Evolutionary conservation across 768 basidiomycete genomes (phyloP), one percentile per base, ranked within the genome.

Genomic region (Daedalea quercina): DNA sequence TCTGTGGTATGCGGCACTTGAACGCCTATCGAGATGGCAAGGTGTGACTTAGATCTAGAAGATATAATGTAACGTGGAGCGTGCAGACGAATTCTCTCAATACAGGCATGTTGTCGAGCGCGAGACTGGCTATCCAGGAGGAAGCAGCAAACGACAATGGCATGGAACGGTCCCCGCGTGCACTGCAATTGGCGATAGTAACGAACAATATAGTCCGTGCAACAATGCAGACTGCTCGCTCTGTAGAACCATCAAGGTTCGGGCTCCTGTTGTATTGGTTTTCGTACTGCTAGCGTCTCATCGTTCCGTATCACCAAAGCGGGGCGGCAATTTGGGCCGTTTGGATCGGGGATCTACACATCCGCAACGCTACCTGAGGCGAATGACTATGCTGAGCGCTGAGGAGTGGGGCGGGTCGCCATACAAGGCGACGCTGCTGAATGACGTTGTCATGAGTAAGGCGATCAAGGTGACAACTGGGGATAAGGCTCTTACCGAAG

Each of bases 321-420:
- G 3, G 50, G 55, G 9, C 19, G 50, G 28, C 33, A 60, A 53
- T 62, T 60, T 50, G 56, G 56, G 15, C 58, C 60, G 9, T 65
- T 65, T 43, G 63, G 63, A 12, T 28, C 24, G 3, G 63, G 63
- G 1, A 60, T 65, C 28, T 65, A 65, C 45, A 64, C 63, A 13
- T 62, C 63, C n/a, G 63, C 60, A 12, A 65, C 63, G 3, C 64
- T 63, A 7, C 62, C 60, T 9, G 62, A 64, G 54, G 63, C 63
- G 31, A 59, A 63, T 19, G 60, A 61, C 34, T 64, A 64, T 28
- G 55, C 53, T 22, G 12, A 2, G 2, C 55, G 57, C 4, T 31
- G 28, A 11, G 28, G 28, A 6, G 28, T 4, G 13, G 17, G 34
- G 19, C 20, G 34, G 44, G 3, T 61, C 60, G 23, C 34, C 47